Percentiles rank a stretch among this genome's conserved stretches.
These are phyloP conservation scores for Trametes polyzona DNA, from an alignment of 1,284 basidiomycete species.

Conservation along the genomic window DNA sequence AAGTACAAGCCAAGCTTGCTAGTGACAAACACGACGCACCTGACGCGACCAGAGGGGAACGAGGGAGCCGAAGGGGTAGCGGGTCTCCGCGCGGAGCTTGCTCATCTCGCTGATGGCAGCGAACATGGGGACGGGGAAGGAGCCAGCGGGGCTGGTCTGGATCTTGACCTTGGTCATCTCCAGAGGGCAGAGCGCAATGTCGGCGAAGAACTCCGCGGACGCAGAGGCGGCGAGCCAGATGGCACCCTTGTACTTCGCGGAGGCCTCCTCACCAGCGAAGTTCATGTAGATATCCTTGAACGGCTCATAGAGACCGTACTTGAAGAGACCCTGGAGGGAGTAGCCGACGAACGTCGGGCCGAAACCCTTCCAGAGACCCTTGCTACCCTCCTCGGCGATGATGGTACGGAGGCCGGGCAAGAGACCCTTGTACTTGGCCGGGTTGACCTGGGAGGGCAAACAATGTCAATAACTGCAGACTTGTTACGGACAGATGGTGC, in stretches of 20 bases:
- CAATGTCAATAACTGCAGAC: neutral
- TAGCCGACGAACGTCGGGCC: constrained; percentile 93
- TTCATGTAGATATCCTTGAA: constrained; percentile 95
- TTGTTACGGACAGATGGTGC: too few species aligned
- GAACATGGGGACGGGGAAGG: constrained; percentile 75
- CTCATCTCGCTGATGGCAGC: constrained; percentile 73
- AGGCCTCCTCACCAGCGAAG: constrained; percentile 82
- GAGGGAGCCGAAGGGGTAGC: constrained; percentile 81
- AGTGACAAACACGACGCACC: constrained; percentile 41
- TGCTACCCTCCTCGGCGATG: constrained; percentile 80
- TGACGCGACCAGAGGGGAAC: constrained; percentile 85
- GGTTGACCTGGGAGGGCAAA: constrained; percentile 62
- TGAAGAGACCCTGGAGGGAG: constrained; percentile 95
- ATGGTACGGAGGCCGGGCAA: constrained; percentile 74
- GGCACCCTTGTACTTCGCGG: constrained; percentile 86
- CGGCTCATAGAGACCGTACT: constrained; percentile 94
- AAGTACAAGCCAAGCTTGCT: neutral
- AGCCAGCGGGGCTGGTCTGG: constrained; percentile 72
- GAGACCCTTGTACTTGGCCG: constrained; percentile 79
- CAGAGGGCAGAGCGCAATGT: constrained; percentile 82
- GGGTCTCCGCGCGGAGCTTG: constrained; percentile 63
- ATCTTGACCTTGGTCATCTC: constrained; percentile 90
- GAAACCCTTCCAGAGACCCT: constrained; percentile 92
- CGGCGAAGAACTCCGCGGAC: constrained; percentile 94
- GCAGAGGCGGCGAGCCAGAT: constrained; percentile 96